Evolutionary conservation across 164 flowering plant species (phyloP).

Genomic region (Akebia trifoliata): DNA sequence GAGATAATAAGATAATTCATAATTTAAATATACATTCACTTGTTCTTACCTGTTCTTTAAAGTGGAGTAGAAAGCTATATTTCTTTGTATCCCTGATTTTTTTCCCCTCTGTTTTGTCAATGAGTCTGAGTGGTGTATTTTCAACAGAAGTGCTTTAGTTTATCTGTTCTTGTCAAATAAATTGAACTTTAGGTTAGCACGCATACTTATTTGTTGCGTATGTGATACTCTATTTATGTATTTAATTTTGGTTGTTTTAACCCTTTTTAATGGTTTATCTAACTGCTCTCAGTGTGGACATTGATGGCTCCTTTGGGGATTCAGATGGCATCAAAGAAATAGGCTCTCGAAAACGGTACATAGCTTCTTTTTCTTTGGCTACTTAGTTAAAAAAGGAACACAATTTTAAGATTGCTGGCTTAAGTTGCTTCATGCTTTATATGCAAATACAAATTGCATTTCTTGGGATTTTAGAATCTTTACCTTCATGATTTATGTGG

Average conservation of each 20-base stretch:
- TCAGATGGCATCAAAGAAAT: conserved; percentile 37
- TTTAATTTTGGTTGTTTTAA: background rate
- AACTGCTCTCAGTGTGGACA: conserved; percentile 32
- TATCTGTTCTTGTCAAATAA: no score
- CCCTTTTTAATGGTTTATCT: background rate
- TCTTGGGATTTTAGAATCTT: conserved; percentile 2
- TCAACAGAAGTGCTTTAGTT: no score
- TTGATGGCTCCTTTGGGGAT: conserved; percentile 40
- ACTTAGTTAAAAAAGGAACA: no score
- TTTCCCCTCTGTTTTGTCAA: background rate
- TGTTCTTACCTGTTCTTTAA: no score
- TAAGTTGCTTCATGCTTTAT: background rate
- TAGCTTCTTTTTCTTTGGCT: background rate
- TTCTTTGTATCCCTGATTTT: background rate
- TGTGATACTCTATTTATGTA: background rate
- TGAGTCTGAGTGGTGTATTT: background rate
- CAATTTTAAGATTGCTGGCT: no score
- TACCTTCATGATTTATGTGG: no score
- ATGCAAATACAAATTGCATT: background rate
- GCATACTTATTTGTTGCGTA: background rate
- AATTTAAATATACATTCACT: no score
- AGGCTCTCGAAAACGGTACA: conserved; percentile 55
- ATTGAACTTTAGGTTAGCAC: no score
- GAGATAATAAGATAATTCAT: no score
- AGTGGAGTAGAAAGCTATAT: background rate